These are phyloP conservation scores for Pseudogymnoascus sp. DNA, from an alignment of 2,329 filamentous ascomycete species.

Conservation along the genomic window DNA sequence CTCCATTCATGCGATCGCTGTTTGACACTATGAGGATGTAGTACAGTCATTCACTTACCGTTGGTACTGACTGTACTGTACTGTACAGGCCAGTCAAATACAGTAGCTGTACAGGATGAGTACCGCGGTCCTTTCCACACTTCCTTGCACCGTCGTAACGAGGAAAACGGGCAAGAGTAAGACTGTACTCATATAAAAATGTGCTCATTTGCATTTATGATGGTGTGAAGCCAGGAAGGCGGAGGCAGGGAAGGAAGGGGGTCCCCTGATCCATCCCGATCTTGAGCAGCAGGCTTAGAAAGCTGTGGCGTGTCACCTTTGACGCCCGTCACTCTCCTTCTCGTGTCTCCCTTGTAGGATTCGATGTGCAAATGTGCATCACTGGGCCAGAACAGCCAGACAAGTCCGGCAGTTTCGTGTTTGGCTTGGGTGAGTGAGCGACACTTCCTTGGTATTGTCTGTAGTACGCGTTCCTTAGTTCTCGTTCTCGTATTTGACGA, in stretches of 20 bases:
- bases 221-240: neutral
- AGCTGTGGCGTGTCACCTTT: neutral
- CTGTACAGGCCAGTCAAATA: neutral
- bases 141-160: neutral
- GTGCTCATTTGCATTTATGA: neutral
- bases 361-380: neutral
- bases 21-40: neutral
- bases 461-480: neutral
- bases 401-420: conserved; percentile 1
- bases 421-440: neutral
- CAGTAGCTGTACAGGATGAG: neutral
- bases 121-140: neutral
- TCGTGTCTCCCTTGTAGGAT: neutral
- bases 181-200: conserved; percentile 4
- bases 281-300: neutral
- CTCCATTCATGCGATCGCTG: neutral
- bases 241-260: neutral
- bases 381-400: neutral
- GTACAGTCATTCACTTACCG: neutral
- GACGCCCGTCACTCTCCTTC: neutral
- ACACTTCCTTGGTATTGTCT: neutral
- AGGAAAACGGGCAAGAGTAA: neutral
- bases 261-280: neutral
- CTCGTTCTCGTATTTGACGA: neutral
- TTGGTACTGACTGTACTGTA: neutral